Base-by-base conservation (phyloP, 1,284 basidiomycete species). In the Pulchroboletus neoregius region DNA sequence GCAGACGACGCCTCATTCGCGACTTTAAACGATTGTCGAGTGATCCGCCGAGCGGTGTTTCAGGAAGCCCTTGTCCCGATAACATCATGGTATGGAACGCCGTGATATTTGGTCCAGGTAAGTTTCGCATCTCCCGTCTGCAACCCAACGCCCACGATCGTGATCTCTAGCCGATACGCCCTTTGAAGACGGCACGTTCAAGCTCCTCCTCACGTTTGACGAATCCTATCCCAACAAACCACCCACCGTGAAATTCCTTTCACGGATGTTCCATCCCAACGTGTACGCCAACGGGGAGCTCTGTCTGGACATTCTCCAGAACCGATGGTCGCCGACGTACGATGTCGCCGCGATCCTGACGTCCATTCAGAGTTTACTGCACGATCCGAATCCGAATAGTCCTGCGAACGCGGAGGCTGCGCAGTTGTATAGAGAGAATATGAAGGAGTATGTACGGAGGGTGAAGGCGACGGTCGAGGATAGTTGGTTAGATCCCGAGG, bases 81-180 rank as follows among this genome's bases (percentile, higher is more conserved):
- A 98, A 98, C 67, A 95, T 99, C 68, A 95, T 98, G 91, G 77
- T 98, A 10, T 99, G 95, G 95, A 98, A 99, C 63, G 95, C 95
- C 2, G 95, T 99, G 55, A 99, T 99, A 58, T 98, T 99, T 65
- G 95, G 95, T 1, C 95, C 95, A 68, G 88, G 94, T 92, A 42
- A 46, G 51, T 48, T n/a, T n/a, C n/a, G n/a, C n/a, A n/a, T n/a
- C n/a, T n/a, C n/a, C n/a, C n/a, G n/a, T n/a, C n/a, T n/a, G n/a
- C n/a, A n/a, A n/a, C n/a, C n/a, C n/a, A n/a, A n/a, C 24, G 24
- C 24, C 24, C 24, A 8, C 20, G 18, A 18, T 27, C 32, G 12
- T 27, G 16, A 37, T 34, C 39, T n/a, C 3, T 64, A 96, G 94
- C 88, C 65, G 95, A 98, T 53, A 99, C 94, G 11, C 95, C 95